Conservation (phyloP, 1,284 basidiomycete genomes). For the Moesziomyces aphidis region DNA sequence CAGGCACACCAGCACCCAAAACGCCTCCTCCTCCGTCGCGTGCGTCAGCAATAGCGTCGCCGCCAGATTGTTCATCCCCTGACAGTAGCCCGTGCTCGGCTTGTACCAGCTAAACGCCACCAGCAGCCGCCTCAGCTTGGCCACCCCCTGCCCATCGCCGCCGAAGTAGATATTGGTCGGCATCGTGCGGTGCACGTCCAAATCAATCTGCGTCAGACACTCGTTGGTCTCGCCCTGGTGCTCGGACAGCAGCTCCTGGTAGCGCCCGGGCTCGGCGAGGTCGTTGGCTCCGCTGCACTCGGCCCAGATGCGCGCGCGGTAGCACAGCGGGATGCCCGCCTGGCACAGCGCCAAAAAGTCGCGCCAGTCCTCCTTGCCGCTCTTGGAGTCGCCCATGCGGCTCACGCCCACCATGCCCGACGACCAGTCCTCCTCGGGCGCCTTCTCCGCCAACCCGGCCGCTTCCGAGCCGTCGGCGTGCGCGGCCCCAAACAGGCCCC, state of each 20-base stretch:
- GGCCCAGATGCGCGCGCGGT: constrained; percentile 84
- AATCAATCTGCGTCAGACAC: constrained; percentile 88
- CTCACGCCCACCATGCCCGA: constrained; percentile 80
- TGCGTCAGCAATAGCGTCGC: constrained; percentile 92
- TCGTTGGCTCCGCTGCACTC: constrained; percentile 93
- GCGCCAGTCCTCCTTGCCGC: constrained; percentile 78
- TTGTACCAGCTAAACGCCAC: constrained; percentile 85
- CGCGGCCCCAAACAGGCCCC: constrained; percentile 22
- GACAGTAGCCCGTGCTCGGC: constrained; percentile 68
- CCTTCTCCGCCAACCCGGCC: constrained; percentile 35
- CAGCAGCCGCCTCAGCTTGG: constrained; percentile 88
- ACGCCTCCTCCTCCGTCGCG: constrained; percentile 94
- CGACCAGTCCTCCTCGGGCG: constrained; percentile 53
- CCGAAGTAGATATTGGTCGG: constrained; percentile 97
- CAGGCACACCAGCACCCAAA: constrained; percentile 92
- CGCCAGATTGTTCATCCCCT: constrained; percentile 89
- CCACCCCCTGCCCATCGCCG: constrained; percentile 90
- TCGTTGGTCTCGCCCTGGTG: constrained; percentile 73
- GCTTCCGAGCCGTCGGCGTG: constrained; percentile 26
- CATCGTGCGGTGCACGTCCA: constrained; percentile 83
- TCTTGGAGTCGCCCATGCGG: constrained; percentile 80
- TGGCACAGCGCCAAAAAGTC: constrained; percentile 84
- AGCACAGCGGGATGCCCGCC: constrained; percentile 86
- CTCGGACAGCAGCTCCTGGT: constrained; percentile 80
- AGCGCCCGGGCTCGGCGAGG: constrained; percentile 90